These are phyloP conservation scores for Globisporangium viniferum DNA, from an alignment of 352 stramenopile species.

Conservation along the genomic window DNA sequence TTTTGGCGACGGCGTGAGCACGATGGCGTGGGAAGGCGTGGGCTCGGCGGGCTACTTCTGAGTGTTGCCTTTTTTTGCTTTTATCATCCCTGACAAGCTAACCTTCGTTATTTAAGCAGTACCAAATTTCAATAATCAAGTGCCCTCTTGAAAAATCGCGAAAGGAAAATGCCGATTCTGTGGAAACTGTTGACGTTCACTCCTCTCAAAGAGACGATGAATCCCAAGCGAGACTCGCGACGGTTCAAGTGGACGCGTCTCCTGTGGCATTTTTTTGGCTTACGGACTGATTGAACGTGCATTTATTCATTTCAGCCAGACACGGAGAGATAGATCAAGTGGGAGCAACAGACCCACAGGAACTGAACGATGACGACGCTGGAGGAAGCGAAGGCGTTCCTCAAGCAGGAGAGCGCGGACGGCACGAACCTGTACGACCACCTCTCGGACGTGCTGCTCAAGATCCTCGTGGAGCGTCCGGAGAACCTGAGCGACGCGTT, in stretches of 20 bases:
- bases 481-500: conserved; percentile 85
- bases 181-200: conserved; percentile 5
- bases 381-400: conserved; percentile 87
- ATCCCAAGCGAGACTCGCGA: conserved; percentile 10
- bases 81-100: background rate
- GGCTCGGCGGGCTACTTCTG: conserved; percentile 63
- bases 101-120: background rate
- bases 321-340: background rate
- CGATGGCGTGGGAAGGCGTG: conserved; percentile 71
- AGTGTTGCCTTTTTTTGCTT: background rate
- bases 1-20: conserved; percentile 52
- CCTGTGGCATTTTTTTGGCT: background rate
- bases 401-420: conserved; percentile 74
- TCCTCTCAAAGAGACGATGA: background rate
- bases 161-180: background rate
- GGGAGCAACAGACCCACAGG: background rate
- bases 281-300: background rate
- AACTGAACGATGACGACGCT: conserved; percentile 54
- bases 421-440: conserved; percentile 87
- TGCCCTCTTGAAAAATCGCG: background rate
- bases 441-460: conserved; percentile 81
- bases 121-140: background rate
- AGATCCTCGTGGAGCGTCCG: conserved; percentile 82
- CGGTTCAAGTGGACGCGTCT: conserved; percentile 9
- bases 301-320: background rate